Conservation (phyloP, 768 basidiomycete genomes). For the Tephrocybe sp. region DNA sequence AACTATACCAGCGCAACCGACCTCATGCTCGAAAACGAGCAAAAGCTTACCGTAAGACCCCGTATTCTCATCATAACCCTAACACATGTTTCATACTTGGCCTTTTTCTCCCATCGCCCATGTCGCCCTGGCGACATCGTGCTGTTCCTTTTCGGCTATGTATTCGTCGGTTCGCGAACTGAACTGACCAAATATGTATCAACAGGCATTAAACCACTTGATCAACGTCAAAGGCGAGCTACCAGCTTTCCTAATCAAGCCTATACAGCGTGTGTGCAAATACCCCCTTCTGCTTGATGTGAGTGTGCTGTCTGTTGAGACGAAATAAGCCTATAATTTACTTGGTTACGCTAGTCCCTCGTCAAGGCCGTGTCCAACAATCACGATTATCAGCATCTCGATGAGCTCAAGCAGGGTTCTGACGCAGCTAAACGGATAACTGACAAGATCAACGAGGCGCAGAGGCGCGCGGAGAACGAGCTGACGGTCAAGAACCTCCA, state of each 20-base stretch:
- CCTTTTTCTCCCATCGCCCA: background rate
- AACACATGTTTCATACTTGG: slow-evolving; percentile 15
- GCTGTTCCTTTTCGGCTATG: slow-evolving; percentile 22
- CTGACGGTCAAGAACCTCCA: slow-evolving; percentile 87
- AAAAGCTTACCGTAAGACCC: slow-evolving; percentile 74
- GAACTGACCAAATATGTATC: slow-evolving; percentile 37
- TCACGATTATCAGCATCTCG: slow-evolving; percentile 63
- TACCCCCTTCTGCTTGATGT: slow-evolving; percentile 94
- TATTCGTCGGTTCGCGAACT: slow-evolving; percentile 19
- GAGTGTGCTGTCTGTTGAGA: slow-evolving; percentile 28
- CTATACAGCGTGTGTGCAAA: slow-evolving; percentile 97
- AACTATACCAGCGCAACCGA: slow-evolving; percentile 89
- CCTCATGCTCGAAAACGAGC: slow-evolving; percentile 82
- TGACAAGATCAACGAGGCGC: slow-evolving; percentile 93
- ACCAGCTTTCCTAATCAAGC: slow-evolving; percentile 96
- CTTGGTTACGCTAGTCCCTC: slow-evolving; percentile 49
- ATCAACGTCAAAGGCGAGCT: slow-evolving; percentile 92
- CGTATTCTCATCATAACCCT: slow-evolving; percentile 7
- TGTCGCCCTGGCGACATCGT: slow-evolving; percentile 5
- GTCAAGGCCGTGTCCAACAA: slow-evolving; percentile 62
- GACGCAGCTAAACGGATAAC: slow-evolving; percentile 91
- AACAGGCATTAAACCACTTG: slow-evolving; percentile 75
- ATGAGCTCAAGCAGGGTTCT: slow-evolving; percentile 81
- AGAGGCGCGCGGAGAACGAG: slow-evolving; percentile 87
- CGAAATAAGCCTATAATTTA: slow-evolving; percentile 4